phyloP scores from a whole-genome alignment of 225 moss, liverwort and hornwort species.

The Lunularia cruciata region DNA sequence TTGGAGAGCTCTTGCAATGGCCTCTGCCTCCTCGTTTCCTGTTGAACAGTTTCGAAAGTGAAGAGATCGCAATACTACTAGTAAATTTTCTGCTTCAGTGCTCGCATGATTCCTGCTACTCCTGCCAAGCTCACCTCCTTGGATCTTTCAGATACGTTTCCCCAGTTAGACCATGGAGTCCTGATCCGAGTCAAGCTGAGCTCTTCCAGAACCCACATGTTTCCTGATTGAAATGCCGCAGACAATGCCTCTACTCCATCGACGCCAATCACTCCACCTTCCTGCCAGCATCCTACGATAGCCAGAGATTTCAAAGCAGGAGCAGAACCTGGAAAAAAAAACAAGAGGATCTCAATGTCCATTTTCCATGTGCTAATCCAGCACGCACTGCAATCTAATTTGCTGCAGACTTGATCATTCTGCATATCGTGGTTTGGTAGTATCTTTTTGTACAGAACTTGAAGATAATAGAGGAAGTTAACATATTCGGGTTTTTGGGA shows the following conservation, averaged over 20 bases:
- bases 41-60: constrained; percentile 13
- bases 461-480: no score
- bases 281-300: constrained; percentile 12
- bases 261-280: constrained; percentile 15
- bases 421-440: no score
- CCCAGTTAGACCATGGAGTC: constrained; percentile 14
- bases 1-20: constrained; percentile 7
- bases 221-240: constrained; percentile 20
- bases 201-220: constrained; percentile 21
- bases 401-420: no score
- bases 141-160: constrained; percentile 5
- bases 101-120: constrained; percentile 21
- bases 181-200: constrained; percentile 17
- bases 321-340: neutral
- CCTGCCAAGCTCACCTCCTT: constrained; percentile 11
- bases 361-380: no score
- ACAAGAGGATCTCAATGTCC: no score
- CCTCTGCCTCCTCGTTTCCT: constrained; percentile 1
- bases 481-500: no score
- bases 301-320: constrained; percentile 17
- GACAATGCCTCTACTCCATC: constrained; percentile 16
- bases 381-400: no score
- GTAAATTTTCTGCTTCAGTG: constrained; percentile 4
- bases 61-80: constrained; percentile 17
- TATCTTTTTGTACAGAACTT: no score